Percentiles rank a stretch among this genome's conserved stretches.
phyloP scores from a whole-genome alignment of 2,329 filamentous ascomycete genomes.

The Cordyceps militaris region DNA sequence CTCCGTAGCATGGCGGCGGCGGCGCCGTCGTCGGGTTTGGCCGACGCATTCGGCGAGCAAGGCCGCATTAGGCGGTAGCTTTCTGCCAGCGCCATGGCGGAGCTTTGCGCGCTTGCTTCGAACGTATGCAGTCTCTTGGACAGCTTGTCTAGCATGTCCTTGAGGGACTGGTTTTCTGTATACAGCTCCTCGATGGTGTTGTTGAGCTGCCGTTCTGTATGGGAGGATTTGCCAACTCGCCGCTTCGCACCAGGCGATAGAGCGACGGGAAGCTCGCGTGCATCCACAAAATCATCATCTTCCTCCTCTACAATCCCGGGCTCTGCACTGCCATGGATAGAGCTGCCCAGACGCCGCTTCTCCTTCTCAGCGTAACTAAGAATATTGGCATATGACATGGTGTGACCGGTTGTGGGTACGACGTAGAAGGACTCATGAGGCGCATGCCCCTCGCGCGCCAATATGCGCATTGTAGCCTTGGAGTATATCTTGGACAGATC shows the following conservation, averaged over 20 bases:
- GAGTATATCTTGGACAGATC: constrained; percentile 82
- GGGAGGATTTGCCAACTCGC: constrained; percentile 32
- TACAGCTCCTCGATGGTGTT: constrained; percentile 83
- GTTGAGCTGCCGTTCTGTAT: constrained; percentile 38
- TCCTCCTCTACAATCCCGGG: constrained; percentile 46
- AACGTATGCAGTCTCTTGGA: constrained; percentile 86
- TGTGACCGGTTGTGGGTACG: constrained; percentile 85
- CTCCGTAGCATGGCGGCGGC: constrained; percentile 32
- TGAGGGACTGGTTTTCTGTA: constrained; percentile 80
- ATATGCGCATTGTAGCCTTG: constrained; percentile 71
- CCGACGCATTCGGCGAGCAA: constrained; percentile 38
- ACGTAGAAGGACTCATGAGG: constrained; percentile 83
- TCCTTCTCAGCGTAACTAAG: constrained; percentile 63
- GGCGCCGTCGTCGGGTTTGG: constrained; percentile 25
- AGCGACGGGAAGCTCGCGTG: constrained; percentile 56
- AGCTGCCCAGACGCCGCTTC: constrained; percentile 51
- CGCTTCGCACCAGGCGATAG: constrained; percentile 36
- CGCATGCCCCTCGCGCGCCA: constrained; percentile 61
- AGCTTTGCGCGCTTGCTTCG: constrained; percentile 85
- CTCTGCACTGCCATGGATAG: constrained; percentile 43
- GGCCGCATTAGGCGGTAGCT: constrained; percentile 61
- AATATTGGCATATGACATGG: constrained; percentile 88
- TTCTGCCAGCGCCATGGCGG: constrained; percentile 77
- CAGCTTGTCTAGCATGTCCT: constrained; percentile 77
- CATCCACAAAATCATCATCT: constrained; percentile 87